These are phyloP conservation scores for Diaporthe batatas DNA, from an alignment of 2,329 filamentous ascomycete species.

Conservation along the genomic window DNA sequence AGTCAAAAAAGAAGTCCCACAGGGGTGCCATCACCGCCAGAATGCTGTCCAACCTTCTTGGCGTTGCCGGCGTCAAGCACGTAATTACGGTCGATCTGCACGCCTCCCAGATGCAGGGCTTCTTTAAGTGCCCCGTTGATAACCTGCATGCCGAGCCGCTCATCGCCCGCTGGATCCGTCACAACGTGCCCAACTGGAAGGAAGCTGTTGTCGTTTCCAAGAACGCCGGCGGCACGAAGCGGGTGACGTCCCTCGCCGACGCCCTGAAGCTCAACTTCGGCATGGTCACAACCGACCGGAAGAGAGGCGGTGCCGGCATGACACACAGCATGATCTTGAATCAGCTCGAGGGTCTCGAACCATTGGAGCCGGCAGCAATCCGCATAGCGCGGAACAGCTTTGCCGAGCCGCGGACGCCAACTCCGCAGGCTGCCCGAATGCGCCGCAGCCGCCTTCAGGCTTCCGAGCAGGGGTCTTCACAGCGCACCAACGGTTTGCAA, in stretches of 20 bases:
- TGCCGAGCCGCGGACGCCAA: conserved; percentile 44
- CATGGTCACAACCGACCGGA: conserved; percentile 89
- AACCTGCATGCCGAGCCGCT: conserved; percentile 97
- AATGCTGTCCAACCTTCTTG: conserved; percentile 95
- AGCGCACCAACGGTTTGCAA: conserved; percentile 51
- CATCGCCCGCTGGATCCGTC: conserved; percentile 94
- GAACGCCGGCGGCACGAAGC: conserved; percentile 96
- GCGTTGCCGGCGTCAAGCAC: conserved; percentile 95
- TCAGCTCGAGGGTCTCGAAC: conserved; percentile 73
- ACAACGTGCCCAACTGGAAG: conserved; percentile 88
- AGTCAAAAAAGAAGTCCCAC: conserved; percentile 99
- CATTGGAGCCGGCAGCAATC: conserved; percentile 41
- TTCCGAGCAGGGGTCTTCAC: conserved; percentile 61
- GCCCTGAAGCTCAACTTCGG: conserved; percentile 97
- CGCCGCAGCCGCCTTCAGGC: conserved; percentile 49
- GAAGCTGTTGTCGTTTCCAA: conserved; percentile 98
- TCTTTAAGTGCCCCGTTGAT: conserved; percentile 97
- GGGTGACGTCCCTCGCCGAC: conserved; percentile 95
- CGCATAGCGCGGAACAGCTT: conserved; percentile 45
- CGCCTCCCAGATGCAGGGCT: conserved; percentile 98
- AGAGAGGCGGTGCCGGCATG: conserved; percentile 72
- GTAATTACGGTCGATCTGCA: conserved; percentile 98
- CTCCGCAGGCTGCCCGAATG: conserved; percentile 47
- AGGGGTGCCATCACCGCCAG: conserved; percentile 95
- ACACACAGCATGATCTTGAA: conserved; percentile 83